Percentiles rank a stretch among this genome's conserved stretches.
These are phyloP conservation scores for Fragaria iinumae DNA, from an alignment of 306 rosid species.

Conservation along the genomic window DNA sequence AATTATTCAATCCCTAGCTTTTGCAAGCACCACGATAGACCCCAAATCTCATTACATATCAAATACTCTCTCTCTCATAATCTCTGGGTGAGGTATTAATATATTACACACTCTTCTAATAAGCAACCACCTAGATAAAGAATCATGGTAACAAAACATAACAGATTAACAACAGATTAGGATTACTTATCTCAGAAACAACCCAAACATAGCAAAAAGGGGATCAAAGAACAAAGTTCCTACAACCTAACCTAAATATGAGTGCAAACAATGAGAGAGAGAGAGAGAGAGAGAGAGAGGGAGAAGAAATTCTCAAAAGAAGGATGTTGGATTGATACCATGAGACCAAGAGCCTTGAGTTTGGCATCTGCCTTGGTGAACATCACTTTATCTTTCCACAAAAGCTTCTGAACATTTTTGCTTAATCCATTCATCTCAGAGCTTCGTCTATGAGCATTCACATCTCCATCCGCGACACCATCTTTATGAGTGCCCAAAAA, in stretches of 20 bases:
- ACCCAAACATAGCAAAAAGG: background rate
- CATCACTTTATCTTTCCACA: conserved; percentile 83
- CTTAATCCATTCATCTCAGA: conserved; percentile 75
- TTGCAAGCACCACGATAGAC: background rate
- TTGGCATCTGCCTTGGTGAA: conserved; percentile 75
- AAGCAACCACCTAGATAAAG: background rate
- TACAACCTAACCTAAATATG: background rate
- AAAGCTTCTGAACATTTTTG: conserved; percentile 79
- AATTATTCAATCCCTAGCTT: background rate
- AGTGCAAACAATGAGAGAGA: background rate
- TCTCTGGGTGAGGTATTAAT: background rate
- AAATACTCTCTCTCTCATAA: background rate
- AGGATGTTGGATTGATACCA: conserved; percentile 35
- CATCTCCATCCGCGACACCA: conserved; percentile 30
- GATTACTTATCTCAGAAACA: background rate
- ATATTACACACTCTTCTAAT: background rate
- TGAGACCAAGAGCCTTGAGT: conserved; percentile 72
- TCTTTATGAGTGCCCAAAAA: conserved; percentile 63
- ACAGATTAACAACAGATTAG: background rate
- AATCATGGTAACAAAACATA: background rate
- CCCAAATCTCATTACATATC: background rate
- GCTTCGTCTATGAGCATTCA: conserved; percentile 33
- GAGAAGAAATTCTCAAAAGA: background rate
- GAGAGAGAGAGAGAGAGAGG: background rate
- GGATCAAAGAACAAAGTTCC: background rate